Base-by-base conservation (phyloP, 106 monocot genomes). In the Dendrobium chrysotoxum region DNA sequence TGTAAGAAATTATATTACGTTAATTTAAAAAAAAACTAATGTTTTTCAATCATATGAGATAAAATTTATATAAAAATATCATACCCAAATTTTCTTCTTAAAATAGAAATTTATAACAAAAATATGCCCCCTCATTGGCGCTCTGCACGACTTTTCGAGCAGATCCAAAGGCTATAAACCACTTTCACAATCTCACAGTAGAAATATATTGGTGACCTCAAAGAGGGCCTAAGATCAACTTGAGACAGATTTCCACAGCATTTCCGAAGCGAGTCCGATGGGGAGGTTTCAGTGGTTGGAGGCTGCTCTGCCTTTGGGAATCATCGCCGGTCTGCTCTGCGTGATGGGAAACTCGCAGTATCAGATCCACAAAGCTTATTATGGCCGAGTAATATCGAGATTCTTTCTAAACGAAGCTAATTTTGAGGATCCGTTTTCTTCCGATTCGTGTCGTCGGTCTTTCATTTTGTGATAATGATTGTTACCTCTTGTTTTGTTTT, bases 291-390 rank as follows among this genome's bases (percentile, higher is more conserved):
- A 76, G 47, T 76, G 76, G 89, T 39, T 99, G 82, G 98, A 99
- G 78, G 98, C 98, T 16, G 28, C 91, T 41, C 89, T 99, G n/a
- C 98, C 98, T 46, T 84, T 99, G 58, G 98, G 92, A n/a, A 91
- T 99, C 92, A 99, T 99, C 89, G 95, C 85, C 17, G 98, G 95
- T 15, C 88, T 99, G 91, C 88, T 99, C 8, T 89, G 86, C 80
- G 84, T 93, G 44, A 95, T 95, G 95, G 98, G 95, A n/a, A 99
- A 99, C 85, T 86, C 86, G 5, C 98, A 95, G 87, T 99, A 99
- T 83, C 87, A 71, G 86, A 93, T 99, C 86, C 95, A 99, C 86
- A 91, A 80, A 77, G 95, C 97, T 58, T 95, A 91, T 41, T 90
- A 88, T 80, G 98, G 98, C 39, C 77, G 97, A 81, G 97, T 98